A percentile compares a stretch with the other conserved stretches of the same genome.
phyloP scores from a whole-genome alignment of 805 yeast genomes.

The Saccharomycopsis selenospora region DNA sequence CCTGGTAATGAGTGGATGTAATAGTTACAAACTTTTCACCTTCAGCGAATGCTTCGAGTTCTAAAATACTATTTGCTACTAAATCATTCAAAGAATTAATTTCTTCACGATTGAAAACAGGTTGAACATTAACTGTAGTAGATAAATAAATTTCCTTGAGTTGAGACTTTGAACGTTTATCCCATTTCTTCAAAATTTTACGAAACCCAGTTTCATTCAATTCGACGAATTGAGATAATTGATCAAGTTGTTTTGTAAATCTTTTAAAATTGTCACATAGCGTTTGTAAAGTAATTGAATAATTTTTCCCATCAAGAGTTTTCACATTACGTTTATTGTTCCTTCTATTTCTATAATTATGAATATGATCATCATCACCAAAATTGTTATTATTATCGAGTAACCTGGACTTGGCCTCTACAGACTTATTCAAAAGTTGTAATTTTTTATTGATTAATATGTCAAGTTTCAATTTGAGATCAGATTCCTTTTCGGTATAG shows the following conservation, averaged over 20 bases:
- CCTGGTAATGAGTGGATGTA: slow-evolving; percentile 16
- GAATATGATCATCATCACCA: background rate
- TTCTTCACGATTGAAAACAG: slow-evolving; percentile 87
- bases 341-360: no score
- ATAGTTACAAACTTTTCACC: slow-evolving; percentile 34
- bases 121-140: slow-evolving; percentile 93
- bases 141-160: slow-evolving; percentile 87
- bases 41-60: slow-evolving; percentile 63
- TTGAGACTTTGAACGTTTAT: slow-evolving; percentile 88
- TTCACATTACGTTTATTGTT: background rate
- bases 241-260: slow-evolving; percentile 78
- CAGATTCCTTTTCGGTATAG: slow-evolving; percentile 86
- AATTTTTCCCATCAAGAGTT: slow-evolving; percentile 13
- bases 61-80: slow-evolving; percentile 58
- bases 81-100: slow-evolving; percentile 78
- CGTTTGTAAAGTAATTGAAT: slow-evolving; percentile 70
- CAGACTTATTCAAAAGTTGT: slow-evolving; percentile 32
- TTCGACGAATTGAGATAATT: slow-evolving; percentile 90
- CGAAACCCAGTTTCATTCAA: slow-evolving; percentile 93
- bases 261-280: slow-evolving; percentile 84
- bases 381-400: background rate
- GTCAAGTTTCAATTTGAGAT: slow-evolving; percentile 71
- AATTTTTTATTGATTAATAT: slow-evolving; percentile 66
- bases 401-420: background rate
- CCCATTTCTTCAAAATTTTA: slow-evolving; percentile 96